Base-by-base conservation (phyloP, 352 stramenopile species). In the Phytopythium delawarense region DNA sequence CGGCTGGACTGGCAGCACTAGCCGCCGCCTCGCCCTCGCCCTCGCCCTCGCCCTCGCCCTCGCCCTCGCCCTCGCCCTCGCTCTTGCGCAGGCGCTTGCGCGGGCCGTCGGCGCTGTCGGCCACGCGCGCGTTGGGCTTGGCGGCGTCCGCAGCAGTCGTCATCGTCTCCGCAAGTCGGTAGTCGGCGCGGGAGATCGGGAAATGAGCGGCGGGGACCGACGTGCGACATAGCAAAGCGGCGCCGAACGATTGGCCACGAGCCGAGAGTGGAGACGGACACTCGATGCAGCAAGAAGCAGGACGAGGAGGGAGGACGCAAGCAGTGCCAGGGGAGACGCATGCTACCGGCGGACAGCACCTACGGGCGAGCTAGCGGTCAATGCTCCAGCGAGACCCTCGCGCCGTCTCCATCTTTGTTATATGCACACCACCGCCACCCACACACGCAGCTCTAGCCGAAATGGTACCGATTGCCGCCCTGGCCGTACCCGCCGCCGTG, bases 391-490 rank as follows among this genome's bases (percentile, higher is more conserved):
- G 25, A 28, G 25, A 28, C 25, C 8, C 46, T 20, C 46, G 21
- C 8, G 12, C 18, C 42, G 7, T 42, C 20, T 56, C 30, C 39
- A 13, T 52, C 46, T 52, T 52, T 11, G 11, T 32, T 18, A 35
- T n/a, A 53, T 34, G 46, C 46, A n/a, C 46, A 35, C 25, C 23
- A 53, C 23, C 21, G 39, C 34, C 53, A 59, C 25, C n/a, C 34
- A 59, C 3, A 52, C 46, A 52, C 18, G 46, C 46, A 52, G 18
- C 46, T 74, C 73, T 88, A 92, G 64, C 83, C 81, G 64, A 92
- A 92, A 68, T 92, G 83, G 81, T 89, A 92, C 73, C 83, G 78
- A 25, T 89, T 78, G 57, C 81, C 81, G 34, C 76, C 76, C 64
- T 75, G 76, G 51, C 71, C 71, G 30, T 61, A 62, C 30, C 63